Base-by-base conservation (phyloP, 805 yeast species). In the Candida golubevii region DNA sequence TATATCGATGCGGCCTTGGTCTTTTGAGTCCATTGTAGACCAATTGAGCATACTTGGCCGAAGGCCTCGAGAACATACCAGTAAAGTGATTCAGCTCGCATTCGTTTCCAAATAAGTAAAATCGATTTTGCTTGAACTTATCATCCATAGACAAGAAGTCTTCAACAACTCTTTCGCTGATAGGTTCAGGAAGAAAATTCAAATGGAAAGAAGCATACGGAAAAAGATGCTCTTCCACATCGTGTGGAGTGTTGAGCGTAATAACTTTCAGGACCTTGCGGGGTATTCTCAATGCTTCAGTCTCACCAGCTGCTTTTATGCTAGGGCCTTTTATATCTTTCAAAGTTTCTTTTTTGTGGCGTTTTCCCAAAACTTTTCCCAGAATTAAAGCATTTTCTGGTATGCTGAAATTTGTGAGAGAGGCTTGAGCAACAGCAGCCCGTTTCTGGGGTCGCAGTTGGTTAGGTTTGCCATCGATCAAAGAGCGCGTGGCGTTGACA, bases 31-130 rank as follows among this genome's bases (percentile, higher is more conserved):
- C 85, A 48, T 80, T 72, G 53, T 71, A 73, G 53, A 57, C 66
- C 53, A 59, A 46, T 7, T 50, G 37, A n/a, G 53, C 49, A 26
- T 34, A 41, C 11, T 11, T 50, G 50, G 48, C 43, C 45, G 45
- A 57, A 26, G 49, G 62, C 42, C 47, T 34, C 41, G 54, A 42
- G 35, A 44, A 55, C 15, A 54, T 44, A 14, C 49, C 59, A 55
- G 78, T 64, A 6, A 64, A 58, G 56, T 82, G 88, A n/a, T 78
- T 76, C 2, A 90, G 79, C 7, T 55, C 57, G 40, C 87, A 84
- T 40, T 69, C 60, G 13, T 82, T 77, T 1, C 83, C 88, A 51
- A 83, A 85, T 8, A 86, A 64, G 45, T 77, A 72, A 56, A 86
- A 86, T 50, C 71, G 66, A 23, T 72, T 69, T 8, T 65, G 59